A percentile compares a stretch with the other conserved stretches of the same genome.
These are phyloP conservation scores for Obelidium mucronatum DNA, from an alignment of 192 early-diverging fungal genomes.

Conservation along the genomic window DNA sequence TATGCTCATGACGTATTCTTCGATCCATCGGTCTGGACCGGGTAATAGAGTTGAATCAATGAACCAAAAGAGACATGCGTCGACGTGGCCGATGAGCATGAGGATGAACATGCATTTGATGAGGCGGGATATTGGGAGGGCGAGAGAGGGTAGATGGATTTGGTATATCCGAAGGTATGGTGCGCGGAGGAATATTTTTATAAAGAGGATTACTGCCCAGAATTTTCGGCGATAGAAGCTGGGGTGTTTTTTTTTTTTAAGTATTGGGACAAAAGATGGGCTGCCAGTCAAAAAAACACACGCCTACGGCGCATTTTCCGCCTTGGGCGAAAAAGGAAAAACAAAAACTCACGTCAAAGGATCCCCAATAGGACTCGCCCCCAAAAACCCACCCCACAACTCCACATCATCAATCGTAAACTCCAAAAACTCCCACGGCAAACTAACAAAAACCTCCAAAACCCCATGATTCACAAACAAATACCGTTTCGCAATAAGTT, in stretches of 20 bases:
- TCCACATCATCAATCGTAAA: neutral
- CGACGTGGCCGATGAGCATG: conserved; percentile 42
- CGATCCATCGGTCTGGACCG: conserved; percentile 36
- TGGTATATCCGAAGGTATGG: conserved; percentile 36
- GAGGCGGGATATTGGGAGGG: conserved; percentile 39
- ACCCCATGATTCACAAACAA: conserved; percentile 19
- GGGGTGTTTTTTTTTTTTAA: neutral
- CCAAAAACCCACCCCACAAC: neutral
- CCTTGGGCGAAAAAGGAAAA: neutral
- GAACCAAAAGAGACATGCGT: conserved; percentile 46
- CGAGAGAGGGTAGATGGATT: conserved; percentile 27
- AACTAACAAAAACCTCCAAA: conserved; percentile 22
- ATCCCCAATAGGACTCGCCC: neutral
- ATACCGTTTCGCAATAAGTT: conserved; percentile 23
- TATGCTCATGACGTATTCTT: neutral
- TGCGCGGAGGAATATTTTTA: conserved; percentile 36
- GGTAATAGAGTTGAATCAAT: conserved; percentile 35
- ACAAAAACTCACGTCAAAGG: conserved; percentile 17
- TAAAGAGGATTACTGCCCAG: conserved; percentile 38
- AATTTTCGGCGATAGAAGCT: conserved; percentile 40
- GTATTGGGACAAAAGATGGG: no score
- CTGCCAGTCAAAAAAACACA: no score
- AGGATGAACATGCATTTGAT: conserved; percentile 48
- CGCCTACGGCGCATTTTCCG: no score
- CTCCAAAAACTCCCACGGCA: conserved; percentile 35